Evolutionary conservation across 345 rosid genomes (phyloP), one percentile per base, ranked within the genome.

Genomic region (Rhodamnia argentea): DNA sequence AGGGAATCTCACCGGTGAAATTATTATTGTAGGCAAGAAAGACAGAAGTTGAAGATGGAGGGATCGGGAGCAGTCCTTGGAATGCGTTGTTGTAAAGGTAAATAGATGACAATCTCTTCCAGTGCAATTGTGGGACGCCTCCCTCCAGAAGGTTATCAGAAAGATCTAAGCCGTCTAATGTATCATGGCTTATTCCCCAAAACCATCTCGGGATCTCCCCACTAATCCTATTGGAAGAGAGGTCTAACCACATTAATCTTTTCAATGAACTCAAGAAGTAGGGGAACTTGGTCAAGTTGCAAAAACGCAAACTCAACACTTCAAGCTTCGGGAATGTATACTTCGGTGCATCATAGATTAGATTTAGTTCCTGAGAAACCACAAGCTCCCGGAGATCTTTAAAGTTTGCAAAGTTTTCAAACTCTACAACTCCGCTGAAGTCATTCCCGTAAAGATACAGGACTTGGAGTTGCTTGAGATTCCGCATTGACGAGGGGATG

Each of bases 281-380:
- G 42, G 75, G 42, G n/a, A 62, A 7, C 40, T 27, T 14, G 22
- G 42, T 62, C 22, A 62, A 62, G 75, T 7, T 62, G 42, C 75
- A 62, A 62, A 0, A 62, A 0, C 0, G 0, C 4, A 62, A 29
- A 0, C 2, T 0, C 75, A 62, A 14, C 0, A 0, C 15, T 0
- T 62, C 75, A 62, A 62, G 75, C 75, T 0, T 29, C 0, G 5
- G 42, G 40, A 62, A 62, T 1, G 22, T 27, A 29, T 14, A 3
- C 10, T 62, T 0, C 2, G 15, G 42, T 62, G 42, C 1, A 62
- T 27, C 3, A 0, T 62, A 14, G 22, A 0, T 62, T 62, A 29
- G 42, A 29, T 62, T 62, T 29, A 62, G 75, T 29, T 62, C 75
- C 15, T 6, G 75, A 62, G 40, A 62, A 29, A 62, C 2, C 1